phyloP scores from a whole-genome alignment of 176 grass and related monocot species.

The Oryza longistaminata region DNA sequence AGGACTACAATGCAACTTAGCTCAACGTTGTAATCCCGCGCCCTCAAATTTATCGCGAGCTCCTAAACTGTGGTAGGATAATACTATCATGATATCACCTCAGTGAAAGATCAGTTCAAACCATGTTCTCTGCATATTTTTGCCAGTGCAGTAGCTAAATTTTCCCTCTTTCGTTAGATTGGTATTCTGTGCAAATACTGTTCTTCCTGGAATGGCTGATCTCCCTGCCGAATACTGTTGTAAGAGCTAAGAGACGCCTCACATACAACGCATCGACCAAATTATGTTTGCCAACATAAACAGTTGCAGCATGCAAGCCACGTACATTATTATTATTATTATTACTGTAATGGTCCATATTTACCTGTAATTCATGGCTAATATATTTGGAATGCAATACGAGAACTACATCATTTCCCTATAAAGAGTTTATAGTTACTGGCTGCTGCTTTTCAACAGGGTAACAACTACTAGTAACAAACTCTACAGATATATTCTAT shows the following conservation, averaged over 20 bases:
- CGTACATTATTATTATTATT: not conserved
- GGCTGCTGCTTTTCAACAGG: not conserved
- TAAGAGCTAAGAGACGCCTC: not conserved
- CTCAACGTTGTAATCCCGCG: not conserved
- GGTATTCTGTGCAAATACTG: not conserved
- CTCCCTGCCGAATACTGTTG: not conserved
- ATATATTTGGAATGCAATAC: not conserved
- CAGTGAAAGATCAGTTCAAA: not conserved
- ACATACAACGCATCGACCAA: too few species aligned
- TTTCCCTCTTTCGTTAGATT: not conserved
- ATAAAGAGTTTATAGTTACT: not conserved
- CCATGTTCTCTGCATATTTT: not conserved
- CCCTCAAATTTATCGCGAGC: not conserved
- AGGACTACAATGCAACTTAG: not conserved
- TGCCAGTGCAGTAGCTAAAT: not conserved
- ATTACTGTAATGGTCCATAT: not conserved
- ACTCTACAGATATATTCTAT: not conserved
- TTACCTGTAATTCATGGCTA: not conserved
- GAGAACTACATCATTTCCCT: not conserved
- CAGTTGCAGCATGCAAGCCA: not conserved
- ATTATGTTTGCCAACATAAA: not conserved
- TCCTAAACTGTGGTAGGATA: not conserved
- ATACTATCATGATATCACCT: not conserved
- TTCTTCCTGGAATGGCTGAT: too few species aligned
- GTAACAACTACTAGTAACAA: not conserved